Conservation (phyloP, 148 eudicot species). For the Fagopyrum tataricum region DNA sequence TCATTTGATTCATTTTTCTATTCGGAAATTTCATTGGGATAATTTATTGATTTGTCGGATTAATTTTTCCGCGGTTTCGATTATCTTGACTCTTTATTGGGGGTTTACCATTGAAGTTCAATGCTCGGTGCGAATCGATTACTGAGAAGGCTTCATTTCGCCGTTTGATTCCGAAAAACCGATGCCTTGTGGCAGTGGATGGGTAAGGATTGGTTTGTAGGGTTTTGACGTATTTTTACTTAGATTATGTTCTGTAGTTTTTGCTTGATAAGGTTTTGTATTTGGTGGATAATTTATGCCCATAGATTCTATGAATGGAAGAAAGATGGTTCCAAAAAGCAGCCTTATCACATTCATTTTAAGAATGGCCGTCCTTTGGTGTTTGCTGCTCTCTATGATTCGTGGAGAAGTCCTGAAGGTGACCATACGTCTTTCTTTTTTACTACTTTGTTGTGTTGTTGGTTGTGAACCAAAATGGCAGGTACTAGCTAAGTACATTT, state of each 20-base stretch:
- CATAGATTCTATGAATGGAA: slow-evolving; percentile 96
- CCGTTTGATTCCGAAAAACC: slow-evolving; percentile 76
- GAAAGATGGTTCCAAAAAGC: slow-evolving; percentile 79
- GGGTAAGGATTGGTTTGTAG: slow-evolving; percentile 44
- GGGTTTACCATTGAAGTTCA: slow-evolving; percentile 39
- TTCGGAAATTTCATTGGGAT: neutral
- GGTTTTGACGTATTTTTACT: neutral
- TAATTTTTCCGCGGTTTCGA: neutral
- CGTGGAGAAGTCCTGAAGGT: slow-evolving; percentile 95
- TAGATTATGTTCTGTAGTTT: neutral
- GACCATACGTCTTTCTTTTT: slow-evolving; percentile 8
- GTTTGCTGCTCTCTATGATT: slow-evolving; percentile 93
- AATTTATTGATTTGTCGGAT: neutral
- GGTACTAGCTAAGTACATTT: neutral
- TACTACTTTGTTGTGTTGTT: neutral
- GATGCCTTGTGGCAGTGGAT: slow-evolving; percentile 82
- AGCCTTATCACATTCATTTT: slow-evolving; percentile 84
- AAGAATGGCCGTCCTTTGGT: slow-evolving; percentile 81
- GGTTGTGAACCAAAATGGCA: neutral
- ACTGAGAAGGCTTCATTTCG: slow-evolving; percentile 90
- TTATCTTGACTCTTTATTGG: neutral
- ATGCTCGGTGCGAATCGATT: slow-evolving; percentile 85
- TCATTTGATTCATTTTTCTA: neutral
- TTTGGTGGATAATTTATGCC: neutral
- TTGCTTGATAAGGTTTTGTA: neutral